phyloP scores from a whole-genome alignment of 306 rosid genomes.

The Inga oerstediana region DNA sequence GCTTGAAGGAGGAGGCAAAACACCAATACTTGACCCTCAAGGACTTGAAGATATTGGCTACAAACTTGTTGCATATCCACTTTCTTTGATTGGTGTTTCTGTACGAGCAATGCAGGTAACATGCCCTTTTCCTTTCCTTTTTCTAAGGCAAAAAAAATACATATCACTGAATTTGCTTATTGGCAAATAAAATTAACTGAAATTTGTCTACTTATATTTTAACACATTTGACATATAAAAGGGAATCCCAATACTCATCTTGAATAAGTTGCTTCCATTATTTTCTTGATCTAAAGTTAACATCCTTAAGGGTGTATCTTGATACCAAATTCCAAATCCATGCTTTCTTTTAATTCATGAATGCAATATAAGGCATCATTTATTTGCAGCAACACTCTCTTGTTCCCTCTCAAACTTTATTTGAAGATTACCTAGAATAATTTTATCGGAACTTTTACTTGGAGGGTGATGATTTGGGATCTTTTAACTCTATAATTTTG shows the following conservation, averaged over 20 bases:
- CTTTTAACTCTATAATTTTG: not conserved
- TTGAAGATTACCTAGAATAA: not conserved
- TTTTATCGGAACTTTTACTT: not conserved
- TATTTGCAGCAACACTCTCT: not conserved
- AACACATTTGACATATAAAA: not conserved
- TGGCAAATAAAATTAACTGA: not conserved
- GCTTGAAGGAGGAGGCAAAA: conserved; percentile 99
- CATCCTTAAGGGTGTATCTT: not conserved
- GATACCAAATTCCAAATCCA: not conserved
- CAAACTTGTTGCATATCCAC: conserved; percentile 85
- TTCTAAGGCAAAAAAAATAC: not conserved
- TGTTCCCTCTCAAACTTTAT: not conserved
- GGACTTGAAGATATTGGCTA: conserved; percentile 85
- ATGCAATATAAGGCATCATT: not conserved
- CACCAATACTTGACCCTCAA: conserved; percentile 75
- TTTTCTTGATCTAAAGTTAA: not conserved
- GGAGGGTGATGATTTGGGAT: not conserved
- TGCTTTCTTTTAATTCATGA: not conserved
- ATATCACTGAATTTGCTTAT: not conserved
- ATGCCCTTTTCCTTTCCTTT: conserved; percentile 26
- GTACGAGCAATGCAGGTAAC: conserved; percentile 89
- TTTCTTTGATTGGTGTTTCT: conserved; percentile 88
- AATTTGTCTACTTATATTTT: not conserved
- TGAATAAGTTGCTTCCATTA: not conserved
- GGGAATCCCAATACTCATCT: not conserved